A percentile compares a stretch with the other conserved stretches of the same genome.
Conservation (phyloP, 2,329 filamentous ascomycete genomes). For the Teratosphaeria epicoccoides region DNA sequence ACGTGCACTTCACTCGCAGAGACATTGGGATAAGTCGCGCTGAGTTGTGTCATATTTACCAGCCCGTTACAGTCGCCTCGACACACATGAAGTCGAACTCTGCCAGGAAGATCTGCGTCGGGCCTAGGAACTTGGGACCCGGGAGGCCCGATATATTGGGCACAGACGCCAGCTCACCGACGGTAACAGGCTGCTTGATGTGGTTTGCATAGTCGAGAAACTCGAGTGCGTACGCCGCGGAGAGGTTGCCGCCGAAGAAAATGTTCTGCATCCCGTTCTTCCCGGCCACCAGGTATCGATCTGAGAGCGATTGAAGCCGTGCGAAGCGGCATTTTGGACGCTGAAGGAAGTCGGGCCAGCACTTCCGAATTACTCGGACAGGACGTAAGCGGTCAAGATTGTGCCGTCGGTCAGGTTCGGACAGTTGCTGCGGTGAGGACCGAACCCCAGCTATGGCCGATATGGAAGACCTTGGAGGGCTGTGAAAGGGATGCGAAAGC, state of each 20-base stretch:
- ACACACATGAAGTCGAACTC: constrained; percentile 23
- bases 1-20: constrained; percentile 19
- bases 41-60: constrained; percentile 7
- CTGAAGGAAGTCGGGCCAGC: background rate
- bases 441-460: constrained; percentile 54
- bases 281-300: background rate
- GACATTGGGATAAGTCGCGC: constrained; percentile 19
- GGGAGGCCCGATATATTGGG: constrained; percentile 13
- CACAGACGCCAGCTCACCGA: constrained; percentile 19
- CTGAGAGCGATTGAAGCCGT: background rate
- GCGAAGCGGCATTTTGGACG: background rate
- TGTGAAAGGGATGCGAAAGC: background rate
- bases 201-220: constrained; percentile 23
- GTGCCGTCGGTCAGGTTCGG: constrained; percentile 8
- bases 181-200: constrained; percentile 26
- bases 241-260: background rate
- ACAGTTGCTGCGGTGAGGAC: constrained; percentile 5
- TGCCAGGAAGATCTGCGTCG: constrained; percentile 26
- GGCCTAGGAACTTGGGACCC: constrained; percentile 17
- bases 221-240: constrained; percentile 16
- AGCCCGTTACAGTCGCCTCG: constrained; percentile 29
- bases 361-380: background rate
- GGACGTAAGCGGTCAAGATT: constrained; percentile 9
- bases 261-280: background rate
- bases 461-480: constrained; percentile 36